Base-by-base conservation (phyloP, 495 filamentous ascomycete species). In the Penicillium arizonense region DNA sequence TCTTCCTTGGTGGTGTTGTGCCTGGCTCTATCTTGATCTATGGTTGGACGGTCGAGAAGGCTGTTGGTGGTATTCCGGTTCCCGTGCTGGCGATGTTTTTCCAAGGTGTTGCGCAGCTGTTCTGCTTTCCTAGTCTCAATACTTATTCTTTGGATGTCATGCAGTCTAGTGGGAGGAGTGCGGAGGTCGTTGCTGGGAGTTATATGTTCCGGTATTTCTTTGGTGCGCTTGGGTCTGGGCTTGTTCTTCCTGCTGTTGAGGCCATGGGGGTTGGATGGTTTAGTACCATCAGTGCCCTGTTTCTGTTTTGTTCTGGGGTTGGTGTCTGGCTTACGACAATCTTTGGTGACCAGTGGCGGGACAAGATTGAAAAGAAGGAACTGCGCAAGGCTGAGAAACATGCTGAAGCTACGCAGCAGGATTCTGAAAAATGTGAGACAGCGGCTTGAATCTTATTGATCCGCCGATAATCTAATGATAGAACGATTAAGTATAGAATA, bases 81-180 rank as follows among this genome's bases (percentile, higher is more conserved):
- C 85, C 85, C 1, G 83, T 89, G 0, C 71, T 90, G 12, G 78
- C 80, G 47, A 85, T 90, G 76, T 90, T 89, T 58, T 33, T 86
- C 4, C 86, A 89, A 62, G 87, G 87, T 9, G 77, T 88, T 2
- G 84, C 82, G 0, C 86, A 89, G 65, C 72, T 89, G 2, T 87
- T 90, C 65, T 87, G 81, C 69, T 89, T 88, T 61, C 86, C 87
- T 9, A 79, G 76, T 47, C 60, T 90, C 23, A 90, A 90, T 63
- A 89, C 87, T 0, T 89, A 89, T 63, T 89, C 85, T 57, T 70
- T 89, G 4, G 87, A 91, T 61, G 86, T 89, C 11, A 87, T 89
- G 86, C 84, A 82, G 38, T 67, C 72, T 3, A 67, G 56, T 12
- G 73, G 73, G 4, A 68, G 79, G 16, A 81, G 81, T 39, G 79